Percentiles rank a stretch among this genome's conserved stretches.
phyloP scores from a whole-genome alignment of 768 basidiomycete species.

The Lactarius psammicola region DNA sequence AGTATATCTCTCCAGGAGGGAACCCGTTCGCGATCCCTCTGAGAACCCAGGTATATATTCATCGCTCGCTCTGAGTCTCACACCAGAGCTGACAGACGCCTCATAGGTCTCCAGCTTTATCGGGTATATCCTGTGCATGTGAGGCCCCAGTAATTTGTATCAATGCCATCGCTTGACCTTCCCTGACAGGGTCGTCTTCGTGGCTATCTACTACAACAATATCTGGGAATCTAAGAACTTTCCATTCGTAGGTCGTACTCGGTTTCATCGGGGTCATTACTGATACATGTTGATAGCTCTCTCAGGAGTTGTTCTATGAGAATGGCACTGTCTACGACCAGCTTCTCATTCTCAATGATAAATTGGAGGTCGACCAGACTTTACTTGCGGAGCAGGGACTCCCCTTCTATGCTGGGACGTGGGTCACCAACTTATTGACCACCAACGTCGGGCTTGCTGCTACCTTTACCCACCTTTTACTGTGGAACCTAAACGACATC shows the following conservation, averaged over 20 bases:
- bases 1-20: conserved; percentile 33
- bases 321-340: conserved; percentile 32
- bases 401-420: conserved; percentile 49
- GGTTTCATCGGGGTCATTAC: background rate
- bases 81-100: background rate
- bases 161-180: background rate
- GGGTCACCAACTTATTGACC: conserved; percentile 45
- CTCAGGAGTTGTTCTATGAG: conserved; percentile 31
- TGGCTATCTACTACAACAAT: conserved; percentile 33
- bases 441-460: conserved; percentile 50
- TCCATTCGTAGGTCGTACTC: conserved; percentile 18
- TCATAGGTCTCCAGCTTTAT: conserved; percentile 46
- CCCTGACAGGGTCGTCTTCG: conserved; percentile 30
- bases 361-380: conserved; percentile 43
- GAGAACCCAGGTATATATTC: conserved; percentile 39
- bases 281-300: conserved; percentile 25
- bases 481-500: conserved; percentile 49
- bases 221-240: conserved; percentile 30
- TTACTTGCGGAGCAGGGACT: conserved; percentile 45
- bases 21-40: conserved; percentile 57
- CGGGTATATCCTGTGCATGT: conserved; percentile 55
- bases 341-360: conserved; percentile 36
- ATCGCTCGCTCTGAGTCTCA: background rate
- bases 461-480: conserved; percentile 47
- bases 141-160: conserved; percentile 16